A percentile compares a stretch with the other conserved stretches of the same genome.
Evolutionary conservation across 805 yeast genomes (phyloP).

Genomic region (Tetrapisispora fleetii): DNA sequence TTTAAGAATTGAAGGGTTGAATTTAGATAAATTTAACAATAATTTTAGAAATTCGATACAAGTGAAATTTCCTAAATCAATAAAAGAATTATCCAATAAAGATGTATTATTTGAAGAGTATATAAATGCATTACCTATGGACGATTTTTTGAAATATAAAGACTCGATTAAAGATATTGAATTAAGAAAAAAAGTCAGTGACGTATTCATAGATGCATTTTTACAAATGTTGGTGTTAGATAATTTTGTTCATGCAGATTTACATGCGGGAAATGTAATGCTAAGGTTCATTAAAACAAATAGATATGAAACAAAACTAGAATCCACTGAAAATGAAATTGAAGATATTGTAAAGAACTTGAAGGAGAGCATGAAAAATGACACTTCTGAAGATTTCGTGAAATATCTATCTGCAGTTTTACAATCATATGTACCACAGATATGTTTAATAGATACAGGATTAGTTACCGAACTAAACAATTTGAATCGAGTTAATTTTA

Average conservation of each 20-base stretch:
- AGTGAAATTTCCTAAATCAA: constrained; percentile 64
- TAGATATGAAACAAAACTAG: constrained; percentile 22
- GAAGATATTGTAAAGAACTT: constrained; percentile 12
- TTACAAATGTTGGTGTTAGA: constrained; percentile 86
- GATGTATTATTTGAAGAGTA: constrained; percentile 78
- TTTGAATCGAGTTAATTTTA: constrained; percentile 68
- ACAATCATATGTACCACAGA: constrained; percentile 66
- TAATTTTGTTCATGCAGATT: constrained; percentile 91
- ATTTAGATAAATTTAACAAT: constrained; percentile 58
- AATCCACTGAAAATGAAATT: constrained; percentile 21
- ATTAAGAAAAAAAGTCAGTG: constrained; percentile 61
- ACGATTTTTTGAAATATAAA: constrained; percentile 45
- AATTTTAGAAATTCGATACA: constrained; percentile 52
- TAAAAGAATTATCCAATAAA: constrained; percentile 45
- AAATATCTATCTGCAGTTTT: constrained; percentile 41
- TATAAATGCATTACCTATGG: constrained; percentile 76
- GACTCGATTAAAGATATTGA: constrained; percentile 20
- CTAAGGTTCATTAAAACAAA: constrained; percentile 52
- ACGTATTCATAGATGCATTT: constrained; percentile 82
- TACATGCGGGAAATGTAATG: constrained; percentile 94
- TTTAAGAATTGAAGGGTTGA: constrained; percentile 79
- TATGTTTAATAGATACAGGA: constrained; percentile 90
- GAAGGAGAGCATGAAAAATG: constrained; percentile 9
- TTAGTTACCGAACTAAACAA: constrained; percentile 82
- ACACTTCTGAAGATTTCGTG: constrained; percentile 12